Conservation (phyloP, 805 yeast genomes). For the Kuraishia ogatae region DNA sequence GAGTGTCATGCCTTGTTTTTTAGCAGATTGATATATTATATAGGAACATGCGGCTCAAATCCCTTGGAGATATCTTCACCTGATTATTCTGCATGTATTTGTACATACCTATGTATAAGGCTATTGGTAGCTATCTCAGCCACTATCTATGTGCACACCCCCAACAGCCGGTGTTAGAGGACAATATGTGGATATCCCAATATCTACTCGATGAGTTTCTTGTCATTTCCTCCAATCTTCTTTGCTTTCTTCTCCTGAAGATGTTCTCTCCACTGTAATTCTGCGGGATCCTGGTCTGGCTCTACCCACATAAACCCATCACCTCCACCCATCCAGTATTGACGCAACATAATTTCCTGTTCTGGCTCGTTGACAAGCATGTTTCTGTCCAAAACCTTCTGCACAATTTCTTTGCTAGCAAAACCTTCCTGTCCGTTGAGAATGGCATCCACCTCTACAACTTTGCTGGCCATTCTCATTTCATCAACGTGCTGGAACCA, state of each 20-base stretch:
- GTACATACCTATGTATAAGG: neutral
- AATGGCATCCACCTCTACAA: conserved; percentile 57
- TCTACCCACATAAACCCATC: conserved; percentile 86
- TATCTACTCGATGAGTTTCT: neutral
- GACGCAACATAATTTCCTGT: conserved; percentile 62
- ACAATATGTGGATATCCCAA: neutral
- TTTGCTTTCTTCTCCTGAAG: conserved; percentile 9
- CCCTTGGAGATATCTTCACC: too few species aligned
- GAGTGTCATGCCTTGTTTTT: too few species aligned
- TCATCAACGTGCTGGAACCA: conserved; percentile 65
- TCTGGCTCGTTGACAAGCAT: conserved; percentile 43
- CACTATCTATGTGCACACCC: neutral
- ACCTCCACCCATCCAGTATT: conserved; percentile 83
- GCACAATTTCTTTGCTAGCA: conserved; percentile 22
- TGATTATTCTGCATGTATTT: neutral
- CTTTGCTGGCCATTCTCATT: conserved; percentile 53
- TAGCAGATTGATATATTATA: too few species aligned
- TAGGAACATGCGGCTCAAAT: too few species aligned
- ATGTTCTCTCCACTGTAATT: conserved; percentile 29
- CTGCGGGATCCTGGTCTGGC: conserved; percentile 88
- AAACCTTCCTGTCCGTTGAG: conserved; percentile 36
- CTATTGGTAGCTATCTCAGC: neutral
- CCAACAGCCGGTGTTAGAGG: neutral
- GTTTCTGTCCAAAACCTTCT: conserved; percentile 20
- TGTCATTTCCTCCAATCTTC: conserved; percentile 12